phyloP scores from a whole-genome alignment of 78 protist genomes.

The Monosiga brevicollis region DNA sequence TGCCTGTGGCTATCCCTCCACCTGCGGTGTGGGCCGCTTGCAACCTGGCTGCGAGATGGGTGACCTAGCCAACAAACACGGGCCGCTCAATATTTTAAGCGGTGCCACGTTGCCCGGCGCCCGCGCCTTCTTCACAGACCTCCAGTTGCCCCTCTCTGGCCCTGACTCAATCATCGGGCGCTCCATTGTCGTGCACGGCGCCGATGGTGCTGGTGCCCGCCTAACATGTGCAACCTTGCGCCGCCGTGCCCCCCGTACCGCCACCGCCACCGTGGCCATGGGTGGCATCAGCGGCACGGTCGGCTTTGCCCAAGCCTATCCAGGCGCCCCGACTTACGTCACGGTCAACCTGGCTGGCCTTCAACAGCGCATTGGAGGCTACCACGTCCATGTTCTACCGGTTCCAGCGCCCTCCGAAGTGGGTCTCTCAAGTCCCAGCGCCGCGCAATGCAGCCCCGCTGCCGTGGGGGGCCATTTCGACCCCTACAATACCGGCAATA shows the following conservation, averaged over 20 bases:
- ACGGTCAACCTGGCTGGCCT: background rate
- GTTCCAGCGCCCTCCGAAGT: background rate
- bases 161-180: background rate
- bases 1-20: too few relatives aligned
- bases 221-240: background rate
- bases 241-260: background rate
- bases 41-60: background rate
- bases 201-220: background rate
- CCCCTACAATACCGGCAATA: background rate
- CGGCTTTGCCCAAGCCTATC: too few relatives aligned
- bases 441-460: background rate
- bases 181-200: background rate
- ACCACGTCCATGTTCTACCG: background rate
- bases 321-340: background rate
- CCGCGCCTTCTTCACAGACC: background rate
- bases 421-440: background rate
- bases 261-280: too few relatives aligned
- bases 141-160: conserved; percentile 5
- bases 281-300: too few relatives aligned
- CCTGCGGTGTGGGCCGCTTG: too few relatives aligned
- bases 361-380: background rate
- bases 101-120: background rate
- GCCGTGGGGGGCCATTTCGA: background rate
- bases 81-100: background rate
- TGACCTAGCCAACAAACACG: background rate